A percentile compares a stretch with the other conserved stretches of the same genome.
Evolutionary conservation across 2,329 filamentous ascomycete species (phyloP).

Genomic region (Cercospora brassicicola): DNA sequence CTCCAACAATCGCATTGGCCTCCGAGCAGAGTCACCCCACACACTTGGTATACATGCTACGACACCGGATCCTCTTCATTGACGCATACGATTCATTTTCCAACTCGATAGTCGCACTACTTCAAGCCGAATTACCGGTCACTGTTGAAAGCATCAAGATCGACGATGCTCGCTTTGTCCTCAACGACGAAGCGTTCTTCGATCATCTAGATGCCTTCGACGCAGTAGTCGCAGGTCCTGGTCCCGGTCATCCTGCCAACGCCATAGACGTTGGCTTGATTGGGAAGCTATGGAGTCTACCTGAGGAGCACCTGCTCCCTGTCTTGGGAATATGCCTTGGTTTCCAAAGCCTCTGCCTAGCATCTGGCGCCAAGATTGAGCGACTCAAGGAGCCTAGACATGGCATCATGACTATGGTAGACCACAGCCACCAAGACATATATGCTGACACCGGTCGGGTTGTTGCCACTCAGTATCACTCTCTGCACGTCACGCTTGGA

Average conservation of each 20-base stretch:
- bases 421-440: conserved; percentile 62
- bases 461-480: conserved; percentile 75
- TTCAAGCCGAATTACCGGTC: conserved; percentile 67
- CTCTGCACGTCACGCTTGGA: conserved; percentile 52
- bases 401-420: conserved; percentile 72
- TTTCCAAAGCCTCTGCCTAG: conserved; percentile 76
- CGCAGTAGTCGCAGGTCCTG: conserved; percentile 86
- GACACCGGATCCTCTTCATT: conserved; percentile 68
- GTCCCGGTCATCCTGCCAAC: conserved; percentile 76
- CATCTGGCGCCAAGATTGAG: conserved; percentile 66
- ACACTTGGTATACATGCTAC: conserved; percentile 28
- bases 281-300: conserved; percentile 69
- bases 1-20: not conserved
- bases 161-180: conserved; percentile 48
- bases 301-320: conserved; percentile 62
- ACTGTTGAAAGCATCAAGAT: conserved; percentile 65
- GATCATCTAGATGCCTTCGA: conserved; percentile 63
- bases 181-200: conserved; percentile 42
- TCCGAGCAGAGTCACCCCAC: conserved; percentile 7
- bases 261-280: conserved; percentile 81
- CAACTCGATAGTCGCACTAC: conserved; percentile 85
- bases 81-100: conserved; percentile 97
- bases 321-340: conserved; percentile 87
- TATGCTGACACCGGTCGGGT: conserved; percentile 64
- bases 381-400: conserved; percentile 73